Evolutionary conservation across 163 green algal genomes (phyloP).

Genomic region (Scenedesmus sp.): DNA sequence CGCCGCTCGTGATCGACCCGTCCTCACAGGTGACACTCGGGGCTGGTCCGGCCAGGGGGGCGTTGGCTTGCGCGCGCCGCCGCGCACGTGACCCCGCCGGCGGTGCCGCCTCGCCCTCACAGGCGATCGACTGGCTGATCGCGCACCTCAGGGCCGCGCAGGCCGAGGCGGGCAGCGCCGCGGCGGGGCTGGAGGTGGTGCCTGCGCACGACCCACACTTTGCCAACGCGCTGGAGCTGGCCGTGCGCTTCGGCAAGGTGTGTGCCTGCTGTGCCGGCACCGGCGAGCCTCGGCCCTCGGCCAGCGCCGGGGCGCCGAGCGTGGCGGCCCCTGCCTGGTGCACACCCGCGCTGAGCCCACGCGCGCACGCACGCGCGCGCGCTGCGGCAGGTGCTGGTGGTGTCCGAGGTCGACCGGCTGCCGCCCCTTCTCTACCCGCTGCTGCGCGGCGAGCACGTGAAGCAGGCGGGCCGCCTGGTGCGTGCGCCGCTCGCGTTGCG

Average conservation of each 20-base stretch:
- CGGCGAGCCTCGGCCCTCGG: no score
- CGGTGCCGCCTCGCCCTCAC: neutral
- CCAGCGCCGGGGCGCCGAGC: no score
- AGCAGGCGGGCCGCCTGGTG: constrained; percentile 37
- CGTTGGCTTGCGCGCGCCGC: neutral
- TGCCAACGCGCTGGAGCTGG: constrained; percentile 74
- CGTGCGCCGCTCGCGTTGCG: no score
- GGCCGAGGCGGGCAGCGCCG: no score
- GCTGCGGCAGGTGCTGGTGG: constrained; percentile 39
- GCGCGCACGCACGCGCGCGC: no score
- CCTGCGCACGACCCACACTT: constrained; percentile 71
- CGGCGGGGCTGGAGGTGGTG: constrained; percentile 38
- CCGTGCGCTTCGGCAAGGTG: constrained; percentile 87
- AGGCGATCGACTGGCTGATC: constrained; percentile 72
- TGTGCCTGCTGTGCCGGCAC: constrained; percentile 47
- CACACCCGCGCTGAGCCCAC: no score
- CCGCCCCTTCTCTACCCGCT: constrained; percentile 77
- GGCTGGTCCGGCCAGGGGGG: no score
- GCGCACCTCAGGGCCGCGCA: constrained; percentile 50
- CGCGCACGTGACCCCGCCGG: no score
- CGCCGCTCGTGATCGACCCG: constrained; percentile 82
- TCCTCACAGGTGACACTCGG: constrained; percentile 67
- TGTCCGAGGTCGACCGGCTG: constrained; percentile 65
- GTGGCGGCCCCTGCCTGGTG: no score
- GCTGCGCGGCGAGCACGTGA: constrained; percentile 68